Base-by-base conservation (phyloP, 2,329 filamentous ascomycete genomes). In the Coniochaeta prunicola region DNA sequence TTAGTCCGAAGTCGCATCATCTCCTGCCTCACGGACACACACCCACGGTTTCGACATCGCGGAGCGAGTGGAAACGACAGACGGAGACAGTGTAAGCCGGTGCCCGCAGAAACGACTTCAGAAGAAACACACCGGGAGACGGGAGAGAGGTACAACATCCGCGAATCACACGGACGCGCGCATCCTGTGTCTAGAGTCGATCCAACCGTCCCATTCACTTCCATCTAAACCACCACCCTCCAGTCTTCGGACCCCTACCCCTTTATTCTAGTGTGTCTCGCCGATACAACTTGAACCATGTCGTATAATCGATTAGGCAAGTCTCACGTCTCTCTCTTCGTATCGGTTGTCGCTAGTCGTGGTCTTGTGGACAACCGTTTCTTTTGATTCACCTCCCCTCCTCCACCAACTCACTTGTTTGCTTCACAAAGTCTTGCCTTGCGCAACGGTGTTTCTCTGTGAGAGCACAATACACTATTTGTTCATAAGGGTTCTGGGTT, bases 221-320 rank as follows among this genome's bases (percentile, higher is more conserved):
- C 56, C 58, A 59, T 57, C 59, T 57, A 60, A 61, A 62, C 59
- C 62, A 50, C 61, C 48, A 57, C 45, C 24, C 8, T 26, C 45
- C 30, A 26, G 45, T 50, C 45, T 50, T 12, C 45, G 24, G 45
- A 50, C 45, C 45, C 45, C 45, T 50, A 28, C 45, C 45, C 45
- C 45, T 8, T 50, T 30, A 10, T 50, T 30, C 15, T 12, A 17
- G 45, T 50, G 45, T 50, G 45, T 50, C 24, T 50, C 42, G 45
- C 45, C 45, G 45, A 62, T 59, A 62, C 56, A 61, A 60, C 64
- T 58, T 57, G 56, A 68, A 75, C 71, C 75, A 89, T 90, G 86
- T 83, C 85, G 71, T 91, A 91, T 77, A 89, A 90, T 78, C 85
- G 86, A 67, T 74, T 90, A 80, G 85, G 87, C 84, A 80, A 77